Percentiles rank a stretch among this genome's conserved stretches.
These are phyloP conservation scores for Metahyphopichia silvanorum DNA, from an alignment of 805 yeast species.

Conservation along the genomic window DNA sequence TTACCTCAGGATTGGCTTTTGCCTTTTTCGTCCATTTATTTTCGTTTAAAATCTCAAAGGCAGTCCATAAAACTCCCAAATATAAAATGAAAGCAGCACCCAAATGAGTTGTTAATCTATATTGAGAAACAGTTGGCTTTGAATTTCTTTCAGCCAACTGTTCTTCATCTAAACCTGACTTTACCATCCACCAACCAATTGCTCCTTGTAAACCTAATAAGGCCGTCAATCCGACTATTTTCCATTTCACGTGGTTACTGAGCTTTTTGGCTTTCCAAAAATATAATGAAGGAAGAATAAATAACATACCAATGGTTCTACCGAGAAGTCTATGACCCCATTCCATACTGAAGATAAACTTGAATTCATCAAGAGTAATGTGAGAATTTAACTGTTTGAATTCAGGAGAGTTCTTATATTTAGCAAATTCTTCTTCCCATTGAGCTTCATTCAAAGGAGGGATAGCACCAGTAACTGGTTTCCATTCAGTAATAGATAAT, in stretches of 20 bases:
- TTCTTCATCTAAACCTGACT: slow-evolving; percentile 84
- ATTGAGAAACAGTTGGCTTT: slow-evolving; percentile 97
- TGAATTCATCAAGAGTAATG: slow-evolving; percentile 86
- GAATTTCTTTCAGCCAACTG: slow-evolving; percentile 75
- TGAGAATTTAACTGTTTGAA: slow-evolving; percentile 85
- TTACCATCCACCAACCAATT: slow-evolving; percentile 99
- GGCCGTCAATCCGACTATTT: slow-evolving; percentile 69
- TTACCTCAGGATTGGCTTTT: slow-evolving; percentile 49
- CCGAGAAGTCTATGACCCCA: slow-evolving; percentile 97
- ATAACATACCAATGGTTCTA: slow-evolving; percentile 79
- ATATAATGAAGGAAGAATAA: slow-evolving; percentile 82
- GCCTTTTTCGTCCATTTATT: slow-evolving; percentile 53
- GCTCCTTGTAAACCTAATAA: slow-evolving; percentile 91
- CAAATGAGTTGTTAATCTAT: slow-evolving; percentile 88
- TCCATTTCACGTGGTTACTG: slow-evolving; percentile 60
- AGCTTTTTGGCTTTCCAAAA: slow-evolving; percentile 67
- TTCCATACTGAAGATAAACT: slow-evolving; percentile 94
- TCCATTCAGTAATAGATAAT: slow-evolving; percentile 96
- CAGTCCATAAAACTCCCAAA: slow-evolving; percentile 88
- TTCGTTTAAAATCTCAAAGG: slow-evolving; percentile 78
- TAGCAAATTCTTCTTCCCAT: slow-evolving; percentile 82
- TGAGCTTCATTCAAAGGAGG: slow-evolving; percentile 82
- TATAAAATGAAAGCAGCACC: slow-evolving; percentile 90
- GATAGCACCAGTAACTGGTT: slow-evolving; percentile 90
- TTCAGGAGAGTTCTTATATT: slow-evolving; percentile 86